Evolutionary conservation across 495 filamentous ascomycete genomes (phyloP).

Genomic region (Delitschia confertaspora): DNA sequence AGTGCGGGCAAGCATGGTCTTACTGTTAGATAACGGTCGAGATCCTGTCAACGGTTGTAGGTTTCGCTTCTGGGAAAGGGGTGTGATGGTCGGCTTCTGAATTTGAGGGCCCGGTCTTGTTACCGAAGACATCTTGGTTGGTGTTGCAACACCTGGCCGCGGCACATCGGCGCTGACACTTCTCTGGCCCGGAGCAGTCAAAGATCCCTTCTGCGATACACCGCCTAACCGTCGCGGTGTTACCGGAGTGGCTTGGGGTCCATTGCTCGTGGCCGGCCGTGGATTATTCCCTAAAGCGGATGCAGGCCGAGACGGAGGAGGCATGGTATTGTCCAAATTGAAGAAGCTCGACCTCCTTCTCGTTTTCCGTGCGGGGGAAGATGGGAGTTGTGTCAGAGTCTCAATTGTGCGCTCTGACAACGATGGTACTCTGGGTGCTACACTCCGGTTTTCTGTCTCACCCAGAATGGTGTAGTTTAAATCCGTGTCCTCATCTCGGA

Average conservation of each 20-base stretch:
- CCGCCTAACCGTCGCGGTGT: constrained; percentile 11
- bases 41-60: constrained; percentile 31
- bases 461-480: constrained; percentile 9
- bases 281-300: constrained; percentile 44
- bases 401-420: constrained; percentile 63
- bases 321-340: constrained; percentile 47
- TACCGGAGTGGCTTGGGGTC: constrained; percentile 36
- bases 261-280: constrained; percentile 44
- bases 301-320: constrained; percentile 46
- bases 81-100: constrained; percentile 13
- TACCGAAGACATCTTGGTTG: constrained; percentile 10
- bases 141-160: constrained; percentile 2
- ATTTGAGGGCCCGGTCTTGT: not conserved
- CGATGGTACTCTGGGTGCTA: constrained; percentile 48
- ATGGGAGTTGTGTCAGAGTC: constrained; percentile 53
- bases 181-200: constrained; percentile 26
- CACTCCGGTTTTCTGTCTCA: constrained; percentile 24
- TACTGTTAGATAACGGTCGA: constrained; percentile 38
- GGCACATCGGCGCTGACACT: constrained; percentile 29
- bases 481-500: constrained; percentile 24
- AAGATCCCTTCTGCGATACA: constrained; percentile 8
- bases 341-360: constrained; percentile 55
- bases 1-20: constrained; percentile 42
- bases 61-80: constrained; percentile 32
- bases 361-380: constrained; percentile 48